Evolutionary conservation across 2,329 filamentous ascomycete species (phyloP), one percentile per base, ranked within the genome.

Genomic region (Decorospora gaudefroyi): DNA sequence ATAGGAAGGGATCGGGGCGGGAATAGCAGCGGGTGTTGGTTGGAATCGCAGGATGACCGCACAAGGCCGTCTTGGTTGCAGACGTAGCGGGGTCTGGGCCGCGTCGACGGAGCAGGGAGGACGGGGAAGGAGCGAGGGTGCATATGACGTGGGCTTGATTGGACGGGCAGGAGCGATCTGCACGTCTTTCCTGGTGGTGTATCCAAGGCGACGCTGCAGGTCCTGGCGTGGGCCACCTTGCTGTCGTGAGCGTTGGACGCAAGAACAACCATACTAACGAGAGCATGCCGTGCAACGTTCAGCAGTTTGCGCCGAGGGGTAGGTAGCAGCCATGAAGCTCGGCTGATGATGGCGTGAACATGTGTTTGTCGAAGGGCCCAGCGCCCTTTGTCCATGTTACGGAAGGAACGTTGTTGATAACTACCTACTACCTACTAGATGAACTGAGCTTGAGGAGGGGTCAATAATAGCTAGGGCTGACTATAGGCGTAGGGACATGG

Each of bases 21-120:
- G 33, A 27, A 52, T 47, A 42, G 43, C 15, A 26, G 10, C 6
- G 15, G 23, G 32, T 28, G n/a, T n/a, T 6, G 21, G 27, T 28
- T 40, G 36, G 28, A 33, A 35, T 31, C 27, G 25, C 28, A 39
- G 42, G 37, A 48, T 50, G 55, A 44, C 43, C 16, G 43, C 28
- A 32, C 27, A 37, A 30, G 32, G 16, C 49, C 37, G 45, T 42
- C 38, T 49, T 37, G 40, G 53, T 44, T 56, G 56, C 53, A 61
- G 48, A 31, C 31, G 50, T 56, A 55, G 54, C 48, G 47, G 53
- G n/a, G 58, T 46, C 54, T 62, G 54, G 58, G 51, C 52, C 49
- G 49, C 53, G 42, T 45, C 38, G 39, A 42, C 40, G 38, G 33
- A 46, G 25, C 42, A 46, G 42, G 40, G 42, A 46, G 25, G 43